Evolutionary conservation across 2,329 filamentous ascomycete species (phyloP), one percentile per base, ranked within the genome.

Genomic region (Ascochyta pisi): DNA sequence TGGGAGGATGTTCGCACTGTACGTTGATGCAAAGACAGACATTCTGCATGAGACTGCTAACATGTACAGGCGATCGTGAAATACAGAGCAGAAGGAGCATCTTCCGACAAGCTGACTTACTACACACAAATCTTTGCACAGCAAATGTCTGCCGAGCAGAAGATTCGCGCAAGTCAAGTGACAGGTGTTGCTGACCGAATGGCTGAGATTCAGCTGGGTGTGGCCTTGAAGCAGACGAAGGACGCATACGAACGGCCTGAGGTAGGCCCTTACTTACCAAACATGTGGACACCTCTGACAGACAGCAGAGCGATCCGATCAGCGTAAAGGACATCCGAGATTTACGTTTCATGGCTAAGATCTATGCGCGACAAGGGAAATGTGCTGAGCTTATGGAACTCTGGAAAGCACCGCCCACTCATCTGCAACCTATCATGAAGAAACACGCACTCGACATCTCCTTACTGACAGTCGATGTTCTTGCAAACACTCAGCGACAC

Each of bases 1-100:
- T 75, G 73, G 73, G 71, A 74, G 34, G 71, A 75, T 61, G 72
- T 67, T 29, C 67, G 68, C 35, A 61, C 58, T 34, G 73, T 75
- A 67, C 13, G 69, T 63, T 24, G 13, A 26, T 9, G 5, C 40
- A 38, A n/a, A 15, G 7, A 7, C 4, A 15, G 7, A 7, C 4
- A 5, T 8, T 6, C 1, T 12, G 26, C 7, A 6, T 12, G 1
- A 26, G 6, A 8, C 22, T 22, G 19, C 43, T 56, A 3, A 47
- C 31, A 13, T 23, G 16, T 55, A 66, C 27, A 74, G 73, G 68
- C 71, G 37, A 60, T 72, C 10, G 48, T 67, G 3, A 67, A 73
- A 53, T 68, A 68, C 31, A 65, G 61, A 23, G 70, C 71, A 45
- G 69, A 73, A 56, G 56, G 52, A 6, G 40, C 61, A 33, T 55